Conservation (phyloP, 2,329 filamentous ascomycete genomes). For the Beauveria sp. region DNA sequence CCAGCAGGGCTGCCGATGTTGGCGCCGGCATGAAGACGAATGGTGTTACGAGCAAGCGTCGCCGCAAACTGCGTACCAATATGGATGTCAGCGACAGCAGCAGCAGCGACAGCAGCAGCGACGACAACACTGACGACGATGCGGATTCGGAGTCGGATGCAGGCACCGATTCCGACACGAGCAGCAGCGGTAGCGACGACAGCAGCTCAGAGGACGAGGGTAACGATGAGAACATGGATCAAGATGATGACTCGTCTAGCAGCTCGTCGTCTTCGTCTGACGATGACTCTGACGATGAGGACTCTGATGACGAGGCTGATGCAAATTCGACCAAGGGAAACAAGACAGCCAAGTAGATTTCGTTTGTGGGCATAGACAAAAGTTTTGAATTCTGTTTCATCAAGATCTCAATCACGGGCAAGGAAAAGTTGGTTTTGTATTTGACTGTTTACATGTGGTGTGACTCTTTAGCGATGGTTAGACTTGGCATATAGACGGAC, state of each 20-base stretch:
- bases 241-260: constrained; percentile 29
- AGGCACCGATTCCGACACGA: constrained; percentile 2
- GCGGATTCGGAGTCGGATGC: constrained; percentile 29
- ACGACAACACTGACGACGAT: constrained; percentile 28
- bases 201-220: constrained; percentile 10
- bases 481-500: constrained; percentile 17
- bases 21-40: constrained; percentile 35
- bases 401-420: not conserved
- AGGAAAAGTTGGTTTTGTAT: not conserved
- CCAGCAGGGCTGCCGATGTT: not conserved
- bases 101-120: constrained; percentile 29
- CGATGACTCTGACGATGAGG: constrained; percentile 27
- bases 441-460: not conserved
- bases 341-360: constrained; percentile 9
- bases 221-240: constrained; percentile 10
- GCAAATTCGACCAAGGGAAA: constrained; percentile 2
- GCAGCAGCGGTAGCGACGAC: constrained; percentile 8
- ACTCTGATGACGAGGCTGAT: constrained; percentile 24
- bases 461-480: not conserved
- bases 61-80: constrained; percentile 44
- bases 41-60: constrained; percentile 41
- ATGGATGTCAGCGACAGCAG: constrained; percentile 34
- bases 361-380: not conserved
- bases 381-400: not conserved
- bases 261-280: constrained; percentile 35